Conservation (phyloP, 768 basidiomycete genomes). For the Rhodotorula taiwanensis region DNA sequence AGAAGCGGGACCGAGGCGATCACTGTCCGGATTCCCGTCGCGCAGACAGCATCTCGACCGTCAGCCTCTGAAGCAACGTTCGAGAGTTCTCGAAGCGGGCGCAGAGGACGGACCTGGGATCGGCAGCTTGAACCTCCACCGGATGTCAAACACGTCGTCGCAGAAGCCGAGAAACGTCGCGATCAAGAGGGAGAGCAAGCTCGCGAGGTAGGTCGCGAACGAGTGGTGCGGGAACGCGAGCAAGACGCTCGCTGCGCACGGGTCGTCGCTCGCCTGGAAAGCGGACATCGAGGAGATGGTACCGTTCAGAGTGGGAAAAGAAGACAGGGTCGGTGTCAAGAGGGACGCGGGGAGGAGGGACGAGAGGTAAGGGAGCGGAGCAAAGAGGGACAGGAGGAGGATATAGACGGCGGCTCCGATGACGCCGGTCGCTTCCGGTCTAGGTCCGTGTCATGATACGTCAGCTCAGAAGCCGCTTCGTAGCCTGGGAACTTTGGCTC, state of each 20-base stretch:
- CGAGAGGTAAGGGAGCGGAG: slow-evolving; percentile 87
- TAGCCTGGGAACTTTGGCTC: too few species aligned
- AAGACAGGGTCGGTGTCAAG: background rate
- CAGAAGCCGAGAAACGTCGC: slow-evolving; percentile 92
- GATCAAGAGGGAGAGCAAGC: slow-evolving; percentile 80
- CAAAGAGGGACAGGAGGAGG: slow-evolving; percentile 77
- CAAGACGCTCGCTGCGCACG: background rate
- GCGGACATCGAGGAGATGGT: background rate
- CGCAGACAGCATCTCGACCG: too few species aligned
- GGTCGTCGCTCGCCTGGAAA: background rate
- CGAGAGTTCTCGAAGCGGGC: background rate
- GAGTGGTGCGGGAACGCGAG: slow-evolving; percentile 50
- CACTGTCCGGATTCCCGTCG: too few species aligned
- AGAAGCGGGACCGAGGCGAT: slow-evolving; percentile 90
- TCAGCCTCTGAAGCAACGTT: background rate
- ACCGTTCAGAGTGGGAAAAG: slow-evolving; percentile 2
- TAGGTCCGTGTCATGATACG: slow-evolving; percentile 42
- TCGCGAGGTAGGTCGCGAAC: slow-evolving; percentile 88
- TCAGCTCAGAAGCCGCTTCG: too few species aligned
- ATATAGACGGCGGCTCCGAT: slow-evolving; percentile 86
- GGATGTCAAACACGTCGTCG: slow-evolving; percentile 96
- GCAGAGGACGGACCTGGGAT: slow-evolving; percentile 60
- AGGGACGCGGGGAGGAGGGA: slow-evolving; percentile 40
- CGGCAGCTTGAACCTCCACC: slow-evolving; percentile 95
- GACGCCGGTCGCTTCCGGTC: slow-evolving; percentile 89